These are phyloP conservation scores for Papiliotrema flavescens DNA, from an alignment of 1,284 basidiomycete species.

Conservation along the genomic window DNA sequence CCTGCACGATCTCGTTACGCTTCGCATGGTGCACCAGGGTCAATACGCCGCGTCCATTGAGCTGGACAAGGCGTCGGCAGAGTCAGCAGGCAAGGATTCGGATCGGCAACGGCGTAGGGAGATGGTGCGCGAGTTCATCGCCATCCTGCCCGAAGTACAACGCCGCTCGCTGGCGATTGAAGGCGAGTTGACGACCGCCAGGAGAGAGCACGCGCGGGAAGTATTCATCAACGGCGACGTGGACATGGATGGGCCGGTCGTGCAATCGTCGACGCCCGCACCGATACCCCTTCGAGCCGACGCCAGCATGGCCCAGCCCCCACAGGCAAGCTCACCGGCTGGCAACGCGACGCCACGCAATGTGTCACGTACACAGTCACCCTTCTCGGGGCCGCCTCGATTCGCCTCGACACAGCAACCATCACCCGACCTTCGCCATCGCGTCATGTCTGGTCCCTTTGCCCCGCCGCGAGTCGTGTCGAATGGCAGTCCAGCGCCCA, in stretches of 20 bases:
- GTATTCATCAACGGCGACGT: slow-evolving; percentile 12
- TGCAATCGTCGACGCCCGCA: not conserved
- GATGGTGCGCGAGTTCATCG: slow-evolving; percentile 66
- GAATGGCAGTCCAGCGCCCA: slow-evolving; percentile 11
- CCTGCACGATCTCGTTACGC: slow-evolving; percentile 74
- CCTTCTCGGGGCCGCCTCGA: slow-evolving; percentile 41
- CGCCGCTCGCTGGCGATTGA: slow-evolving; percentile 41
- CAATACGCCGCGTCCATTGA: slow-evolving; percentile 68
- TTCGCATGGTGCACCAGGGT: slow-evolving; percentile 71
- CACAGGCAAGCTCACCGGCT: slow-evolving; percentile 1
- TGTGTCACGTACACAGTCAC: slow-evolving; percentile 13
- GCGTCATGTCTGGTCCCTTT: slow-evolving; percentile 31
- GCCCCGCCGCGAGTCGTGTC: slow-evolving; percentile 16
- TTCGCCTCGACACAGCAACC: slow-evolving; percentile 24
- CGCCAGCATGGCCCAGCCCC: slow-evolving; percentile 17
- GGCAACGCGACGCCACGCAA: not conserved
- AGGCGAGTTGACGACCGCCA: slow-evolving; percentile 9
- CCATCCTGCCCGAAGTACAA: slow-evolving; percentile 60
- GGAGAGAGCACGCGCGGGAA: slow-evolving; percentile 6
- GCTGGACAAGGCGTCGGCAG: slow-evolving; percentile 59
- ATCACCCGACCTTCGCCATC: slow-evolving; percentile 2
- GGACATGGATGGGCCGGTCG: slow-evolving; percentile 11
- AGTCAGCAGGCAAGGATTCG: slow-evolving; percentile 41
- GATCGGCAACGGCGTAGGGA: slow-evolving; percentile 54
- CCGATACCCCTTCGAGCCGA: slow-evolving; percentile 33